phyloP scores from a whole-genome alignment of 139 green algal species.

The Nannochloris sp. region DNA sequence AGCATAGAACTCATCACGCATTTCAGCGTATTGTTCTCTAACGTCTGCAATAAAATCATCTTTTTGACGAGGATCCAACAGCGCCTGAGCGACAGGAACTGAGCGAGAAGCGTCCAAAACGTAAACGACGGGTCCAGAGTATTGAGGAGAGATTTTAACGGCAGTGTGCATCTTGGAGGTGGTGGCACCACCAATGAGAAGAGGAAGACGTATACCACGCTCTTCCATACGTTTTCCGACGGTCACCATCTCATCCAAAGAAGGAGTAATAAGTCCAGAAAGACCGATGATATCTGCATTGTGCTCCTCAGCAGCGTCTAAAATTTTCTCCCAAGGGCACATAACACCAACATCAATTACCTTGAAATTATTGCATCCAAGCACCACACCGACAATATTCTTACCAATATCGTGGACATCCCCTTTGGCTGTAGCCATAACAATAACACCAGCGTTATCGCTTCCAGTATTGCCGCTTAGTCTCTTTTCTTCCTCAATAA shows the following conservation, averaged over 20 bases:
- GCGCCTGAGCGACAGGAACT: conserved; percentile 83
- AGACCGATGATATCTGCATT: conserved; percentile 95
- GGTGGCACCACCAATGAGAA: conserved; percentile 96
- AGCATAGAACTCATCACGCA: conserved; percentile 95
- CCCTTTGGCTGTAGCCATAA: conserved; percentile 98
- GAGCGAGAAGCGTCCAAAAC: conserved; percentile 91
- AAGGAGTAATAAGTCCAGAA: conserved; percentile 96
- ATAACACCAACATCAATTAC: conserved; percentile 96
- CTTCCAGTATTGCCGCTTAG: conserved; percentile 32
- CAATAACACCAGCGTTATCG: conserved; percentile 79
- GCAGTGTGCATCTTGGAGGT: conserved; percentile 99
- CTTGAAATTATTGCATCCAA: conserved; percentile 99
- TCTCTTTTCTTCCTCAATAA: conserved; percentile 97
- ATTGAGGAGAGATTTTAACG: conserved; percentile 93
- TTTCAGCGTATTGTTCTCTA: conserved; percentile 88
- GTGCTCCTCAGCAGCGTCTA: conserved; percentile 79
- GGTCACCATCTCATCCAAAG: conserved; percentile 97
- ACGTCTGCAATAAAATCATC: conserved; percentile 57
- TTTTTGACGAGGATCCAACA: conserved; percentile 63
- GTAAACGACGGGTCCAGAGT: conserved; percentile 81
- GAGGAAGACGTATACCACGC: conserved; percentile 71
- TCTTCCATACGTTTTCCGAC: conserved; percentile 95
- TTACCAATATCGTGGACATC: conserved; percentile 99
- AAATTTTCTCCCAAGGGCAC: conserved; percentile 91
- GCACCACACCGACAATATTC: conserved; percentile 97